A percentile compares a stretch with the other conserved stretches of the same genome.
These are phyloP conservation scores for Diutina rugosa DNA, from an alignment of 1,139 yeast species.

Conservation along the genomic window DNA sequence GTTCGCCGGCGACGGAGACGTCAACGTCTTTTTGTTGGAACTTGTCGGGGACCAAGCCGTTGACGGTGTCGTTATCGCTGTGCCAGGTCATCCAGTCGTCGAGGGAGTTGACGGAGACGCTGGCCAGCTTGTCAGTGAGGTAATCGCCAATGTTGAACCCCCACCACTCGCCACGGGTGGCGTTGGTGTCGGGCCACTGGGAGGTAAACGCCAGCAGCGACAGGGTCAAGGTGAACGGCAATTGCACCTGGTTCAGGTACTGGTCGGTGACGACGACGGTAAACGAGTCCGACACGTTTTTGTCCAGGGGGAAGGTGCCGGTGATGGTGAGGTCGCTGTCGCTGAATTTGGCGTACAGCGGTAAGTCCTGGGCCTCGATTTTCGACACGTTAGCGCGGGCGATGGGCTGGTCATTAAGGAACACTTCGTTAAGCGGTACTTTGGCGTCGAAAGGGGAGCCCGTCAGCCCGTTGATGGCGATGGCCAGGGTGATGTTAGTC, in stretches of 20 bases:
- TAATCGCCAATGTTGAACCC: slow-evolving; percentile 9
- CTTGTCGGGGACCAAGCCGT: slow-evolving; percentile 53
- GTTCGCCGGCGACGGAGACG: slow-evolving; percentile 5
- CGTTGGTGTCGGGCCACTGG: slow-evolving; percentile 45
- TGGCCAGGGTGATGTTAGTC: slow-evolving; percentile 39
- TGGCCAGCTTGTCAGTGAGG: slow-evolving; percentile 40
- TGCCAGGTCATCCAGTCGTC: slow-evolving; percentile 58
- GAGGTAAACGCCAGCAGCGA: slow-evolving; percentile 40
- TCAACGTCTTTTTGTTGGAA: slow-evolving; percentile 18
- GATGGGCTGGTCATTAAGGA: slow-evolving; percentile 44
- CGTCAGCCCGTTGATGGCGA: slow-evolving; percentile 55
- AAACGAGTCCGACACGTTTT: slow-evolving; percentile 30
- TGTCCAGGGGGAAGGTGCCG: slow-evolving; percentile 43
- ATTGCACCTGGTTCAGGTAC: slow-evolving; percentile 49
- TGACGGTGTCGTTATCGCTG: slow-evolving; percentile 46
- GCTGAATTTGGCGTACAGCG: slow-evolving; percentile 47
- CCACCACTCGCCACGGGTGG: slow-evolving; percentile 36
- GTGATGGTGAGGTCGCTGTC: slow-evolving; percentile 28
- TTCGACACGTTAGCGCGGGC: slow-evolving; percentile 38
- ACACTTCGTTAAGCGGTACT: slow-evolving; percentile 48
- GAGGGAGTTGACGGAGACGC: slow-evolving; percentile 20
- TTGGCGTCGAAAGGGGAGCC: slow-evolving; percentile 38
- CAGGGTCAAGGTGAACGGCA: slow-evolving; percentile 40
- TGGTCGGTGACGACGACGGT: slow-evolving; percentile 47
- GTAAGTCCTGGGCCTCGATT: slow-evolving; percentile 35